phyloP scores from a whole-genome alignment of 2,329 filamentous ascomycete species.

The Colletotrichum spinosum region DNA sequence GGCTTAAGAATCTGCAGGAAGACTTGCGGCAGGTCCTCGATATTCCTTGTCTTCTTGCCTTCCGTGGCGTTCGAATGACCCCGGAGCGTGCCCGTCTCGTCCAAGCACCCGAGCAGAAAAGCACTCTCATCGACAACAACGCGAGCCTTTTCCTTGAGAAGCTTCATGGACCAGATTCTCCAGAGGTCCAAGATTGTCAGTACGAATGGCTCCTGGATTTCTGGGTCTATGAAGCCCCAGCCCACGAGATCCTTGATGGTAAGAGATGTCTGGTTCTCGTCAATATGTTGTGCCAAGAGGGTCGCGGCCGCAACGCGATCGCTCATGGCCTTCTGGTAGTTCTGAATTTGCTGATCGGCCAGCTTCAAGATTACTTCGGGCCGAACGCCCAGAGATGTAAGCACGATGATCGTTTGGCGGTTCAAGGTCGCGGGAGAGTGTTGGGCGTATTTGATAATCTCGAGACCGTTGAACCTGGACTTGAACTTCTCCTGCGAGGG shows the following conservation, averaged over 20 bases:
- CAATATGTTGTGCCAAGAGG: slow-evolving; percentile 80
- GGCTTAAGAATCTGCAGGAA: slow-evolving; percentile 83
- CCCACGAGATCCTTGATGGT: slow-evolving; percentile 80
- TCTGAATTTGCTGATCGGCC: slow-evolving; percentile 73
- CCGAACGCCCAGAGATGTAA: slow-evolving; percentile 80
- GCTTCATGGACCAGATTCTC: slow-evolving; percentile 89
- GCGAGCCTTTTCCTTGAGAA: slow-evolving; percentile 91
- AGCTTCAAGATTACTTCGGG: slow-evolving; percentile 75
- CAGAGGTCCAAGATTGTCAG: slow-evolving; percentile 84
- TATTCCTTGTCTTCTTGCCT: slow-evolving; percentile 53
- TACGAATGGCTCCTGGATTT: slow-evolving; percentile 80
- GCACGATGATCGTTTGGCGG: slow-evolving; percentile 87
- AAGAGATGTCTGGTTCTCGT: slow-evolving; percentile 85
- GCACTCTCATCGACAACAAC: slow-evolving; percentile 86
- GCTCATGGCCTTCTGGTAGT: slow-evolving; percentile 77
- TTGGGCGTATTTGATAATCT: slow-evolving; percentile 85
- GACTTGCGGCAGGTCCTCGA: slow-evolving; percentile 79
- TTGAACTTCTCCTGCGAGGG: slow-evolving; percentile 90
- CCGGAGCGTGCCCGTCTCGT: slow-evolving; percentile 81
- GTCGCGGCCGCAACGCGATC: slow-evolving; percentile 72
- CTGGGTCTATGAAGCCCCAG: slow-evolving; percentile 79
- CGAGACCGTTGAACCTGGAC: slow-evolving; percentile 76
- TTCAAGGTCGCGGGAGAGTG: slow-evolving; percentile 86
- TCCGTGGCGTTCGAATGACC: slow-evolving; percentile 72
- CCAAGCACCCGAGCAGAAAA: slow-evolving; percentile 88